Conservation (phyloP, 1,284 basidiomycete species). For the Ganoderma sinense region DNA sequence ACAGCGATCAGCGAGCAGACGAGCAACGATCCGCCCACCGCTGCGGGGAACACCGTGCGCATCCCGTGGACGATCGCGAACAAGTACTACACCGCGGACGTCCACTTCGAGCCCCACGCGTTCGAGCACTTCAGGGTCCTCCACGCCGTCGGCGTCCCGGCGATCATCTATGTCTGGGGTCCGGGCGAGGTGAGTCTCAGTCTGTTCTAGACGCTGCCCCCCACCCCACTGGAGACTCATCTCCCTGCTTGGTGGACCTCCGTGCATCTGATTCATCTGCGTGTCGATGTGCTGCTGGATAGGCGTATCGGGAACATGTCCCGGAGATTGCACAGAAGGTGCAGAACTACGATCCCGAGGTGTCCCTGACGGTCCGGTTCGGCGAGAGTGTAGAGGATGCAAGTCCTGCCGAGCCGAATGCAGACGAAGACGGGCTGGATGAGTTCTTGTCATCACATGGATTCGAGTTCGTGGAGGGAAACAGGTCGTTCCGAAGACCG, state of each 20-base stretch:
- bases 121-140: constrained; percentile 35
- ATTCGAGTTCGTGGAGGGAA: constrained; percentile 75
- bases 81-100: constrained; percentile 85
- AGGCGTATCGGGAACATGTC: constrained; percentile 63
- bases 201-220: constrained; percentile 8
- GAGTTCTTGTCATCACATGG: constrained; percentile 69
- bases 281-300: constrained; percentile 4
- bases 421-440: constrained; percentile 63
- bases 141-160: constrained; percentile 61
- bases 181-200: constrained; percentile 61
- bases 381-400: constrained; percentile 26
- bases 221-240: not conserved
- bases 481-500: constrained; percentile 30
- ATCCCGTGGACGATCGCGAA: constrained; percentile 84
- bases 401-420: constrained; percentile 10
- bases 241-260: constrained; percentile 1
- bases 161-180: constrained; percentile 75
- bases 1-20: not conserved
- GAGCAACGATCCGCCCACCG: constrained; percentile 16
- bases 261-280: constrained; percentile 14
- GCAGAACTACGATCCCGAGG: constrained; percentile 65
- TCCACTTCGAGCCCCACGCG: constrained; percentile 61
- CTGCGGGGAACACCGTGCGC: constrained; percentile 26
- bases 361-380: constrained; percentile 71
- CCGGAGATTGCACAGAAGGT: constrained; percentile 56